phyloP scores from a whole-genome alignment of 495 filamentous ascomycete genomes.

The Podospora tetraspora region DNA sequence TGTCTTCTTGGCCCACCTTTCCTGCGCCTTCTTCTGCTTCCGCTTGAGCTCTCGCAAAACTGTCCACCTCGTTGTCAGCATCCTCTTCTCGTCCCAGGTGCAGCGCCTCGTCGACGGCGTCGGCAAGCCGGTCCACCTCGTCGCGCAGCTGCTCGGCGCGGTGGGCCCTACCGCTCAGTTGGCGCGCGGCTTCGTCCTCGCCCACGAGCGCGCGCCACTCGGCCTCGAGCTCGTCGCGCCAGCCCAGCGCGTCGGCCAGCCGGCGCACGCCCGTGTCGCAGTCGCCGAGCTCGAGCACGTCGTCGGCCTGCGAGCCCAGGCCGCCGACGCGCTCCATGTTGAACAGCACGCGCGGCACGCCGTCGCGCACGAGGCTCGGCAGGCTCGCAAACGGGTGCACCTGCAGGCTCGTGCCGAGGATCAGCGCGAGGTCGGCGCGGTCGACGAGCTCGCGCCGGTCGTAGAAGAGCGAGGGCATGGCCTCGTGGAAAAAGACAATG shows the following conservation, averaged over 20 bases:
- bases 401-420: constrained; percentile 86
- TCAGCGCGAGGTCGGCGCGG: constrained; percentile 72
- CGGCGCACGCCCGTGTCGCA: constrained; percentile 81
- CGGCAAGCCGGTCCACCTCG: constrained; percentile 35
- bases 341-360: constrained; percentile 72
- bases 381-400: constrained; percentile 88
- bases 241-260: constrained; percentile 76
- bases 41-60: neutral
- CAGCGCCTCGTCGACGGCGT: constrained; percentile 34
- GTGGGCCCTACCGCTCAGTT: constrained; percentile 28
- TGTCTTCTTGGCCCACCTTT: neutral
- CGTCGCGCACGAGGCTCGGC: constrained; percentile 55
- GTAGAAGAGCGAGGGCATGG: constrained; percentile 66
- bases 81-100: constrained; percentile 25
- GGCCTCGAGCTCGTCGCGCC: constrained; percentile 75
- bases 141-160: constrained; percentile 24
- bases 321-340: constrained; percentile 83
- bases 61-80: constrained; percentile 15
- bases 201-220: constrained; percentile 40
- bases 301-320: constrained; percentile 54
- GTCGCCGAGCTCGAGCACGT: constrained; percentile 36
- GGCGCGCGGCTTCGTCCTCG: constrained; percentile 37
- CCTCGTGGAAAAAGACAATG: constrained; percentile 90
- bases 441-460: constrained; percentile 48
- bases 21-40: neutral